phyloP scores from a whole-genome alignment of 1,139 yeast genomes.

The Barnettozyma hawaiiensis region DNA sequence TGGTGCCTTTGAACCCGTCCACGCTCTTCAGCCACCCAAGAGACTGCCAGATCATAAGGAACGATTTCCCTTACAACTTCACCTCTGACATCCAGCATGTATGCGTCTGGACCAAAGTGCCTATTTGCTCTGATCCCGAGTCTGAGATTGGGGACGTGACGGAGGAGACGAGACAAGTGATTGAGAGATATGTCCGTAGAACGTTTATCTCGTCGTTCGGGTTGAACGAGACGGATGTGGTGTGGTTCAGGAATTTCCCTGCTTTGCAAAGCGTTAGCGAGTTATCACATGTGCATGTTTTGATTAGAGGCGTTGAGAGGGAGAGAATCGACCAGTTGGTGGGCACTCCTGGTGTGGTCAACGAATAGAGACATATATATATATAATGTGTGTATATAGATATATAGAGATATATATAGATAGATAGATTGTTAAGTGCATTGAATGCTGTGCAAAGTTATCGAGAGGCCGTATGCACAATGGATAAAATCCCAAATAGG shows the following conservation, averaged over 20 bases:
- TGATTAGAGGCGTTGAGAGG: slow-evolving; percentile 33
- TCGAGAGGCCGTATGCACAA: no score
- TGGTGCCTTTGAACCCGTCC: slow-evolving; percentile 12
- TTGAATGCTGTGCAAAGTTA: no score
- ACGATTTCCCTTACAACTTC: slow-evolving; percentile 36
- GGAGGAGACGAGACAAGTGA: slow-evolving; percentile 13
- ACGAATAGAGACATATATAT: neutral
- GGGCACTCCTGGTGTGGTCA: neutral
- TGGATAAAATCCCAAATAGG: no score
- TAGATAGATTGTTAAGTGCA: no score
- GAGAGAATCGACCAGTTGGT: neutral
- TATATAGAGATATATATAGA: no score
- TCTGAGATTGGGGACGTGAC: slow-evolving; percentile 24
- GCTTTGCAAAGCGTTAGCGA: slow-evolving; percentile 52
- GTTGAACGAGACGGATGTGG: slow-evolving; percentile 34
- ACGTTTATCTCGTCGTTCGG: slow-evolving; percentile 40
- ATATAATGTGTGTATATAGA: no score
- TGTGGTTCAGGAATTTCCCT: slow-evolving; percentile 64
- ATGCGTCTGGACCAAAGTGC: slow-evolving; percentile 35
- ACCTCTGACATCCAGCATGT: slow-evolving; percentile 30
- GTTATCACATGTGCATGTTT: slow-evolving; percentile 55
- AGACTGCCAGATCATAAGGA: slow-evolving; percentile 28
- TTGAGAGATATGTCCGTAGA: slow-evolving; percentile 24
- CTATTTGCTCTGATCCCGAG: slow-evolving; percentile 30
- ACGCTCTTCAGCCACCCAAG: slow-evolving; percentile 14